Conservation (phyloP, 192 early-diverging fungal species). For the Backusella liffmaniae region DNA sequence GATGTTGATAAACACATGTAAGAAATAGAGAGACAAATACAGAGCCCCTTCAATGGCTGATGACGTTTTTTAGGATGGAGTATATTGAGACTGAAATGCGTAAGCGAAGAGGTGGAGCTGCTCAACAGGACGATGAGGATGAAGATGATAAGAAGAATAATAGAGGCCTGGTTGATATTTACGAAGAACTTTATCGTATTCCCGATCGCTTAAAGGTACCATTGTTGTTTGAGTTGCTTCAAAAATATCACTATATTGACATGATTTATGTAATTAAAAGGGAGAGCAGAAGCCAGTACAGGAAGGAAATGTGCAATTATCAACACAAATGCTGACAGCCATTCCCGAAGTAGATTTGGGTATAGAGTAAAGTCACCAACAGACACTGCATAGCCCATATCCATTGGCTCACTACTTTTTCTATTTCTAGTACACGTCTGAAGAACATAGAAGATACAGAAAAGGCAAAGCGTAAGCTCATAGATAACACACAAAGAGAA, state of each 20-base stretch:
- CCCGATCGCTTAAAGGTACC: conserved; percentile 60
- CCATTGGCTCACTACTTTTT: neutral
- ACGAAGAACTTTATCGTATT: conserved; percentile 66
- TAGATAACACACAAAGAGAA: conserved; percentile 42
- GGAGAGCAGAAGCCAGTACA: conserved; percentile 62
- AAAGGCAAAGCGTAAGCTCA: conserved; percentile 61
- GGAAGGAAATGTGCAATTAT: conserved; percentile 86
- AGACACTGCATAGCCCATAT: neutral
- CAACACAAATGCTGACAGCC: conserved; percentile 84
- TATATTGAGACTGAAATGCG: conserved; percentile 81
- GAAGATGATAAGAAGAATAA: conserved; percentile 29
- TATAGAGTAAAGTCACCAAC: conserved; percentile 52
- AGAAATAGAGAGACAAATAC: neutral
- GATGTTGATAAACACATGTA: conserved; percentile 83
- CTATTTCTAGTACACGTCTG: conserved; percentile 46
- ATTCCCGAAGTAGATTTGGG: conserved; percentile 93
- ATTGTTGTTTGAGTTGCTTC: neutral
- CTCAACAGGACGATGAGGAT: conserved; percentile 31
- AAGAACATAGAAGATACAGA: conserved; percentile 85
- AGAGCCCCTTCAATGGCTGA: neutral
- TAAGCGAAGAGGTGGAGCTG: conserved; percentile 51
- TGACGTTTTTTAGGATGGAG: conserved; percentile 55
- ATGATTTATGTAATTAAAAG: neutral
- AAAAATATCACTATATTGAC: neutral
- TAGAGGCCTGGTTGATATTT: conserved; percentile 41